These are phyloP conservation scores for Rhizopogon salebrosus DNA, from an alignment of 768 basidiomycete genomes.

Conservation along the genomic window DNA sequence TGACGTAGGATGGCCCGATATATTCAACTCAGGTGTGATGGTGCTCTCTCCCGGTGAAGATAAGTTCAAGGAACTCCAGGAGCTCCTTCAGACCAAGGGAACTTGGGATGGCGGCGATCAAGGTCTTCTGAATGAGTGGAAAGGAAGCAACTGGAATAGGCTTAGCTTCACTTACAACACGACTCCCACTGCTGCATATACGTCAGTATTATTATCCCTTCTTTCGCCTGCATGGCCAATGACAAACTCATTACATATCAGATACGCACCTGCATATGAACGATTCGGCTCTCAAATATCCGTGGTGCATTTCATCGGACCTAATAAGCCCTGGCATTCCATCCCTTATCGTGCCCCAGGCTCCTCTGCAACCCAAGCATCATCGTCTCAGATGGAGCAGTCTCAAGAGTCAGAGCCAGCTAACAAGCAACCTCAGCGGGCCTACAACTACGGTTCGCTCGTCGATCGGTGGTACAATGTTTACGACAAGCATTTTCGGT, in stretches of 20 bases:
- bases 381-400: constrained; percentile 27
- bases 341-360: constrained; percentile 65
- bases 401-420: constrained; percentile 9
- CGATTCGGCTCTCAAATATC: constrained; percentile 86
- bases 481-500: constrained; percentile 84
- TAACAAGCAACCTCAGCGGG: constrained; percentile 30
- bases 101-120: constrained; percentile 99
- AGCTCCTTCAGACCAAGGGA: constrained; percentile 71
- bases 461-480: constrained; percentile 88
- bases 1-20: constrained; percentile 99
- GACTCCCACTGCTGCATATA: constrained; percentile 95
- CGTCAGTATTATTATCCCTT: constrained; percentile 49
- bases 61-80: constrained; percentile 72
- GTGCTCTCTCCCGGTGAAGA: constrained; percentile 78
- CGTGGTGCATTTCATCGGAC: constrained; percentile 90
- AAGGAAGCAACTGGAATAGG: constrained; percentile 80
- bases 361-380: constrained; percentile 22
- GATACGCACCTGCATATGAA: constrained; percentile 95
- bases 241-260: constrained; percentile 30
- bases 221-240: constrained; percentile 17
- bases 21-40: constrained; percentile 97
- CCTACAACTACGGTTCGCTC: constrained; percentile 75
- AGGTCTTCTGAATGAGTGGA: constrained; percentile 95
- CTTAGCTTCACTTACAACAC: constrained; percentile 98
- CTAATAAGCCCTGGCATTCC: constrained; percentile 92